Conservation (phyloP, 1,139 yeast genomes). For the Pneumocystis jirovecii region DNA sequence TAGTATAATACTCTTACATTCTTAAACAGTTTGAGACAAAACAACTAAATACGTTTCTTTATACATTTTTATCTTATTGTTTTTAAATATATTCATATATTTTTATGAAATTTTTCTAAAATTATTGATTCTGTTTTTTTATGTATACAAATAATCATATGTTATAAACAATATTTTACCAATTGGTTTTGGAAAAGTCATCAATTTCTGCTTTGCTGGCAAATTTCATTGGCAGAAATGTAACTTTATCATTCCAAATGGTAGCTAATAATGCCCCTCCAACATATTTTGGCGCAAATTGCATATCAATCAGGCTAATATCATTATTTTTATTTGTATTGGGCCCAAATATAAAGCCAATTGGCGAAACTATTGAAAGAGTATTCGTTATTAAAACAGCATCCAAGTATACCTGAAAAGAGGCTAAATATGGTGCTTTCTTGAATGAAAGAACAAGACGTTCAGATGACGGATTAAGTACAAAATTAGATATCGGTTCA, state of each 20-base stretch:
- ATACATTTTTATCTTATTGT: neutral
- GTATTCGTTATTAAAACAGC: neutral
- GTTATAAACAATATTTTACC: neutral
- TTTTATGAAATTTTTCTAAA: neutral
- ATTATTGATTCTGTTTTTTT: neutral
- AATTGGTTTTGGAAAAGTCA: neutral
- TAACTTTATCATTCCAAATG: neutral
- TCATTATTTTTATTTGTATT: neutral
- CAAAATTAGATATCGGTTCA: neutral
- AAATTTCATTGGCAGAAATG: neutral
- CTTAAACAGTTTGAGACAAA: neutral
- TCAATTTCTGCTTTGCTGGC: neutral
- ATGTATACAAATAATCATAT: neutral
- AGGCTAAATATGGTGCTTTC: neutral
- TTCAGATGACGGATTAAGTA: neutral
- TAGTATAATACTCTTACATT: neutral
- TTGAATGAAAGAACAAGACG: neutral
- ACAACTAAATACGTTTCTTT: neutral
- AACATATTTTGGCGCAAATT: neutral
- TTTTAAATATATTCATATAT: neutral
- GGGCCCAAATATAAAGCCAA: neutral
- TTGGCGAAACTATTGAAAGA: neutral
- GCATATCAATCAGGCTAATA: neutral
- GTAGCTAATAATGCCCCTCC: neutral
- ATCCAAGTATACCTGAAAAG: neutral